Evolutionary conservation across 345 rosid genomes (phyloP).

Genomic region (Alliaria petiolata): DNA sequence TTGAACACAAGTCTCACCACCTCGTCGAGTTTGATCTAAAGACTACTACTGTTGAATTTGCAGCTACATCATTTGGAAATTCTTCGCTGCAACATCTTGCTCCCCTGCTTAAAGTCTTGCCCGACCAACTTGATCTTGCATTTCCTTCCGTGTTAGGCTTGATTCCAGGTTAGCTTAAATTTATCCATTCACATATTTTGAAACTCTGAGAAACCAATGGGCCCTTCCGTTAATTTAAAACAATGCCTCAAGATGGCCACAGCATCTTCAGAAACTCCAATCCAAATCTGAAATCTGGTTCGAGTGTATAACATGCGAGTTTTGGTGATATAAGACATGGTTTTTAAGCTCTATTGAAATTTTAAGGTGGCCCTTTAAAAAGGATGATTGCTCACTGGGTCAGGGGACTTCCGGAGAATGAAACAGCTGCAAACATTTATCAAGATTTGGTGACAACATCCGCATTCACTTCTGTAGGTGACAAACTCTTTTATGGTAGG

Average conservation of each 20-base stretch:
- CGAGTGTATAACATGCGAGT: background rate
- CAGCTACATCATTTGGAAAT: conserved; percentile 72
- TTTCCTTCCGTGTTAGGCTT: conserved; percentile 20
- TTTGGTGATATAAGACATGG: conserved; percentile 14
- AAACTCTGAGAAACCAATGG: background rate
- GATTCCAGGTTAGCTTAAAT: conserved; percentile 28
- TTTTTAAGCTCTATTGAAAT: conserved; percentile 10
- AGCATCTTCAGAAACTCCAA: background rate
- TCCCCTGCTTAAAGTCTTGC: conserved; percentile 53
- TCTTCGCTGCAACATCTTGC: conserved; percentile 54
- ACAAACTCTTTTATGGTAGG: conserved; percentile 4
- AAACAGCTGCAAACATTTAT: conserved; percentile 40
- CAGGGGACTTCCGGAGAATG: conserved; percentile 49
- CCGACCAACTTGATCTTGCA: conserved; percentile 31
- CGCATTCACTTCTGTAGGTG: conserved; percentile 47
- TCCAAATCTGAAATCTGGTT: background rate
- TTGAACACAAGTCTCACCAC: conserved; percentile 10
- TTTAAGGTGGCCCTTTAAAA: conserved; percentile 52
- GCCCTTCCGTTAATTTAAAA: background rate
- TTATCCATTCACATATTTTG: background rate
- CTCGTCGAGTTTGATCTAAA: background rate
- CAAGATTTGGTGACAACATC: conserved; percentile 47
- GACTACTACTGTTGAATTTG: conserved; percentile 21
- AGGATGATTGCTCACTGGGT: conserved; percentile 39
- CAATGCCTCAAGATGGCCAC: background rate